A percentile compares a stretch with the other conserved stretches of the same genome.
Evolutionary conservation across 768 basidiomycete genomes (phyloP).

Genomic region (Coprinopsis marcescibilis): DNA sequence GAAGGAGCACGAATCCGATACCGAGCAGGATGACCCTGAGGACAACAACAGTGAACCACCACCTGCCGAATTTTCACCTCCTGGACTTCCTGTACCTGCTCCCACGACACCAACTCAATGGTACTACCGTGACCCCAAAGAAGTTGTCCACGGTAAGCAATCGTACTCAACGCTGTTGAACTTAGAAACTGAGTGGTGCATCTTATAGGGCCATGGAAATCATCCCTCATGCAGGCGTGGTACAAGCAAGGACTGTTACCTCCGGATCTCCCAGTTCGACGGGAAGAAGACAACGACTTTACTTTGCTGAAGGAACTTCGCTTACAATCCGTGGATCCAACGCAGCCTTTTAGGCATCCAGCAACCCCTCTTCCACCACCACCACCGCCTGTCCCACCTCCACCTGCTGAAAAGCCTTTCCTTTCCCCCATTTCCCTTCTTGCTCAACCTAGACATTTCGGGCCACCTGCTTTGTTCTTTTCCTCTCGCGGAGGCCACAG

Average conservation of each 20-base stretch:
- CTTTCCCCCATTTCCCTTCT: conserved; percentile 72
- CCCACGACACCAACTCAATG: conserved; percentile 66
- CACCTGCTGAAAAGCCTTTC: conserved; percentile 46
- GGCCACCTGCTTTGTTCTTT: conserved; percentile 81
- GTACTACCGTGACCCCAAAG: conserved; percentile 83
- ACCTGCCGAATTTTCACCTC: conserved; percentile 69
- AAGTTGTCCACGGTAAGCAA: conserved; percentile 65
- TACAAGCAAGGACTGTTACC: conserved; percentile 81
- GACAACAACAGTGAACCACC: conserved; percentile 38
- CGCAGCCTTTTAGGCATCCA: conserved; percentile 62
- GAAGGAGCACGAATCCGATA: conserved; percentile 54
- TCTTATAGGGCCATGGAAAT: conserved; percentile 73
- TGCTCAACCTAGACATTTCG: conserved; percentile 74
- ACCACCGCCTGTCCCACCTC: conserved; percentile 20
- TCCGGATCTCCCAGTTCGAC: conserved; percentile 73
- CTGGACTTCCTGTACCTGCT: conserved; percentile 70
- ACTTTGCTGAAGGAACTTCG: conserved; percentile 68
- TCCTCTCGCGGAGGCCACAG: conserved; percentile 89
- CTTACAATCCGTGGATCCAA: conserved; percentile 75
- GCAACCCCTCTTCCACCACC: conserved; percentile 21
- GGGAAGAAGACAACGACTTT: conserved; percentile 69
- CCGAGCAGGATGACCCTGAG: conserved; percentile 25
- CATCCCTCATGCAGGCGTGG: conserved; percentile 86
- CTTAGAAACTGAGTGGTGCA: neutral
- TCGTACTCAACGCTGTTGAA: neutral